phyloP scores from a whole-genome alignment of 1,284 basidiomycete species.

The Xerocomus nothofagi region DNA sequence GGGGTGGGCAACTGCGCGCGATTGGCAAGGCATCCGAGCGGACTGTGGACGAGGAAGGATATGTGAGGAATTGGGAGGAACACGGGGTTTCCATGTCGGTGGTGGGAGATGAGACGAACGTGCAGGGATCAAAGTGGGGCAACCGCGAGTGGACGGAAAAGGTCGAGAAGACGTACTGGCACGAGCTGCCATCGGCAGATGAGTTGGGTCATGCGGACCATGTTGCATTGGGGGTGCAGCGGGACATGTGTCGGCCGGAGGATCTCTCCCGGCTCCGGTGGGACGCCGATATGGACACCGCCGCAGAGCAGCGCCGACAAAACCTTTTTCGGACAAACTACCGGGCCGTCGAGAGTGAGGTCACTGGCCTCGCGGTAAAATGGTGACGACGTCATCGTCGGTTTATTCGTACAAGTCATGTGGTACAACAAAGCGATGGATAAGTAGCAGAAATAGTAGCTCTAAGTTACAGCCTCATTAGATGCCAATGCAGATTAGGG shows the following conservation, averaged over 20 bases:
- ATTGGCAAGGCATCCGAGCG: constrained; percentile 30
- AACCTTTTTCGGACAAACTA: constrained; percentile 80
- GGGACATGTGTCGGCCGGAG: constrained; percentile 34
- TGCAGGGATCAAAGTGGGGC: constrained; percentile 59
- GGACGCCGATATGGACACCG: constrained; percentile 41
- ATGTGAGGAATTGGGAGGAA: constrained; percentile 53
- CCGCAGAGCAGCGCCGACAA: constrained; percentile 42
- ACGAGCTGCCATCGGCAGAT: constrained; percentile 46
- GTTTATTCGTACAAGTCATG: constrained; percentile 14
- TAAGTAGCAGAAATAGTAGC: constrained; percentile 22
- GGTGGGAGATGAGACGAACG: constrained; percentile 39
- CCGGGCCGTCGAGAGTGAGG: constrained; percentile 85
- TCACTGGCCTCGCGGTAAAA: constrained; percentile 77
- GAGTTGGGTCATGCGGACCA: constrained; percentile 37
- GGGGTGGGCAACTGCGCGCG: constrained; percentile 89
- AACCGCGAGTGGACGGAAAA: constrained; percentile 75
- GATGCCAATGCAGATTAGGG: constrained; percentile 13
- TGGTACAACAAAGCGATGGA: constrained; percentile 21
- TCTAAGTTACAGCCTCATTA: constrained; percentile 33
- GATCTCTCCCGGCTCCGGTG: constrained; percentile 24
- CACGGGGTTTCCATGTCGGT: constrained; percentile 42
- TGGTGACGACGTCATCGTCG: constrained; percentile 55
- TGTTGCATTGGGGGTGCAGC: constrained; percentile 45
- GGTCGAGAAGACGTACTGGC: constrained; percentile 82
- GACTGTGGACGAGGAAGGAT: constrained; percentile 61